A percentile compares a stretch with the other conserved stretches of the same genome.
Conservation (phyloP, 345 rosid genomes). For the Salix viminalis region DNA sequence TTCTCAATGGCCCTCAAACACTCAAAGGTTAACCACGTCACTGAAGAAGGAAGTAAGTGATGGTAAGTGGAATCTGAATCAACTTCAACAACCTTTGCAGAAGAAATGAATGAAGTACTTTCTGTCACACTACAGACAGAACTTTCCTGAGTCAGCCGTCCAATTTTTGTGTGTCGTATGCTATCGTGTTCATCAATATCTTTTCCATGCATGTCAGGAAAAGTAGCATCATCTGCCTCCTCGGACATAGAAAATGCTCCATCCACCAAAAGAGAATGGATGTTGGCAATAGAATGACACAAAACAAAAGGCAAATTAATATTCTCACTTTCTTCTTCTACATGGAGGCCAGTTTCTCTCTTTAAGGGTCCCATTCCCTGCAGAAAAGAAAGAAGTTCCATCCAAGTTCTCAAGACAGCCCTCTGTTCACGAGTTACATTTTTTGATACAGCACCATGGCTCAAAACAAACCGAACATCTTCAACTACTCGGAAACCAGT, state of each 20-base stretch:
- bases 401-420: constrained; percentile 68
- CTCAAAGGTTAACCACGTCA: constrained; percentile 53
- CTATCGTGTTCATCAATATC: constrained; percentile 50
- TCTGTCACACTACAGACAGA: constrained; percentile 56
- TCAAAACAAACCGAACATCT: constrained; percentile 79
- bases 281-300: constrained; percentile 55
- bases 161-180: constrained; percentile 76
- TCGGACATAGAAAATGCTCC: constrained; percentile 61
- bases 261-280: constrained; percentile 69
- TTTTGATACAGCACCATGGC: constrained; percentile 67
- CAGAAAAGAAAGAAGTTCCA: constrained; percentile 66
- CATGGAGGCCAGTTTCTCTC: constrained; percentile 76
- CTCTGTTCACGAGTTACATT: constrained; percentile 53
- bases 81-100: constrained; percentile 36
- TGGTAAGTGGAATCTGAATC: constrained; percentile 23
- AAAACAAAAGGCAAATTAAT: constrained; percentile 54
- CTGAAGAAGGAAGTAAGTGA: constrained; percentile 51
- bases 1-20: constrained; percentile 71
- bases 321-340: constrained; percentile 69
- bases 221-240: constrained; percentile 34
- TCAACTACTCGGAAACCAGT: constrained; percentile 63
- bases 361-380: constrained; percentile 83
- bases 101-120: constrained; percentile 35
- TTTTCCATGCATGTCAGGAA: constrained; percentile 23
- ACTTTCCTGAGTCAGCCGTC: constrained; percentile 67